Percentiles rank a stretch among this genome's conserved stretches.
These are phyloP conservation scores for Lachnellula arida DNA, from an alignment of 2,329 filamentous ascomycete genomes.

Conservation along the genomic window DNA sequence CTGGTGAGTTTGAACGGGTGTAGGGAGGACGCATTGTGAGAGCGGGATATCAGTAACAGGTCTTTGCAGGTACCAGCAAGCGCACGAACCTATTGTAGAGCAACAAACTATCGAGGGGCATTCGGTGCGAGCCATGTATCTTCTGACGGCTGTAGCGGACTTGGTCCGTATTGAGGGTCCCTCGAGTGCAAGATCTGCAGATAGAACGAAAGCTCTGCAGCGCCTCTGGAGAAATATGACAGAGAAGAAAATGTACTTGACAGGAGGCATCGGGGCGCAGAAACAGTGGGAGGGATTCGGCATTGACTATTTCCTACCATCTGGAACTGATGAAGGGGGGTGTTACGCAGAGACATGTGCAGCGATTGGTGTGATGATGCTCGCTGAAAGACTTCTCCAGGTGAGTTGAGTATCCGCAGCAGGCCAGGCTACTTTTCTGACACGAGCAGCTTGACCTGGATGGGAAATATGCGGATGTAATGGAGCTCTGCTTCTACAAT, in stretches of 20 bases:
- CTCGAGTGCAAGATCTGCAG: neutral
- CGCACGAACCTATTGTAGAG: constrained; percentile 49
- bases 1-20: constrained; percentile 28
- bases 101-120: constrained; percentile 55
- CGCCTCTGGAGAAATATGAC: constrained; percentile 58
- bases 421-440: neutral
- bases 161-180: constrained; percentile 38
- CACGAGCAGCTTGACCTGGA: constrained; percentile 43
- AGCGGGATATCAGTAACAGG: constrained; percentile 32
- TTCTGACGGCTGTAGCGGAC: constrained; percentile 54
- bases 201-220: constrained; percentile 33
- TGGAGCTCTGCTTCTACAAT: constrained; percentile 59
- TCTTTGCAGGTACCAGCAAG: constrained; percentile 50
- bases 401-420: constrained; percentile 22
- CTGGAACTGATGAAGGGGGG: constrained; percentile 55
- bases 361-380: constrained; percentile 55
- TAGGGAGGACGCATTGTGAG: neutral
- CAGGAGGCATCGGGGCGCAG: constrained; percentile 54
- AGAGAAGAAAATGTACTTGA: constrained; percentile 57
- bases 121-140: constrained; percentile 55
- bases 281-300: constrained; percentile 59
- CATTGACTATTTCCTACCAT: constrained; percentile 53
- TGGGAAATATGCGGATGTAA: constrained; percentile 50
- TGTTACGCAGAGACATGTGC: constrained; percentile 61
- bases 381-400: constrained; percentile 52